Conservation (phyloP, 768 basidiomycete species). For the Mycena maculata region DNA sequence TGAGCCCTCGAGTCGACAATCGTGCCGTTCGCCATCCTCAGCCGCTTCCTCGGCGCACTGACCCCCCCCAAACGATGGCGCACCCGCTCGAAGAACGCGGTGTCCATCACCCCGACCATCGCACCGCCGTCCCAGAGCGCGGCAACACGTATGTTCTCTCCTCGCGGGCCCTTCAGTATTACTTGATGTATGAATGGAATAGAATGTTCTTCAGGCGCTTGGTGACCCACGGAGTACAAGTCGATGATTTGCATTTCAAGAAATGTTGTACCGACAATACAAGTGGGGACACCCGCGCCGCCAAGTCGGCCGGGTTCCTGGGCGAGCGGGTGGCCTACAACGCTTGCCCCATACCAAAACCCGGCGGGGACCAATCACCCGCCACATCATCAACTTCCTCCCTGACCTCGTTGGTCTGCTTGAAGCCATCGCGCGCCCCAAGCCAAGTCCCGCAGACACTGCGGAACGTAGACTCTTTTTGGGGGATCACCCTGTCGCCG, state of each 20-base stretch:
- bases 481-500: background rate
- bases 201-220: background rate
- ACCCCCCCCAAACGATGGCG: background rate
- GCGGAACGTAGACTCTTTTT: background rate
- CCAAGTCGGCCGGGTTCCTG: slow-evolving; percentile 18
- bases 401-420: background rate
- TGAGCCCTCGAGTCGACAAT: slow-evolving; percentile 31
- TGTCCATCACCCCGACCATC: slow-evolving; percentile 35
- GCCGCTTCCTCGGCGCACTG: background rate
- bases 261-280: slow-evolving; percentile 6
- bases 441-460: background rate
- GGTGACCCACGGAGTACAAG: slow-evolving; percentile 12
- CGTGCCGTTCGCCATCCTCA: slow-evolving; percentile 48
- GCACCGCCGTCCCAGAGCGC: slow-evolving; percentile 44
- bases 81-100: background rate
- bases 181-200: slow-evolving; percentile 38
- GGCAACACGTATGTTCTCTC: slow-evolving; percentile 23
- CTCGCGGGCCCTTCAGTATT: slow-evolving; percentile 23
- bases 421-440: no score
- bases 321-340: background rate
- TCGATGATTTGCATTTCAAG: background rate
- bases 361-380: no score
- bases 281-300: background rate
- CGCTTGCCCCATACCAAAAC: slow-evolving; percentile 15
- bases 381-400: background rate